A percentile compares a stretch with the other conserved stretches of the same genome.
These are phyloP conservation scores for Chenopodium quinoa DNA, from an alignment of 148 eudicot species.

Conservation along the genomic window DNA sequence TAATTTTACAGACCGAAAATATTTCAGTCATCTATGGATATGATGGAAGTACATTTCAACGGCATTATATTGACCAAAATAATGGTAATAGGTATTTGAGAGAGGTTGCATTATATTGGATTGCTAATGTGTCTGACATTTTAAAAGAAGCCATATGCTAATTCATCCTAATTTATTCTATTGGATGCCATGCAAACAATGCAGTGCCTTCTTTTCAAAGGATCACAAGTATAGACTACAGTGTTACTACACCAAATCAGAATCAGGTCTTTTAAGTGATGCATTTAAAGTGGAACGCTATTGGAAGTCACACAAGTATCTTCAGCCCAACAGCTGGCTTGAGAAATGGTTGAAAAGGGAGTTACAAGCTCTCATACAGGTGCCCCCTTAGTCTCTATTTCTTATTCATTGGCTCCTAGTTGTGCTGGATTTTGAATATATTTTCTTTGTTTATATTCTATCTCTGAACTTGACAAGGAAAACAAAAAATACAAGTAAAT, in stretches of 20 bases:
- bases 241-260: slow-evolving; percentile 68
- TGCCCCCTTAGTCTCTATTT: slow-evolving; percentile 14
- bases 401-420: neutral
- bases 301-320: slow-evolving; percentile 75
- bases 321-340: slow-evolving; percentile 58
- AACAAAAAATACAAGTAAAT: too few species aligned
- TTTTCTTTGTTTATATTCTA: too few species aligned
- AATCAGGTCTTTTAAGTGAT: slow-evolving; percentile 52
- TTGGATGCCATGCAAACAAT: slow-evolving; percentile 38
- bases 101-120: slow-evolving; percentile 17
- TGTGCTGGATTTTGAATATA: neutral
- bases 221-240: slow-evolving; percentile 77
- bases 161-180: neutral
- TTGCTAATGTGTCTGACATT: neutral
- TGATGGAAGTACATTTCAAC: slow-evolving; percentile 59
- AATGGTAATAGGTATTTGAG: slow-evolving; percentile 43
- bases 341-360: slow-evolving; percentile 80
- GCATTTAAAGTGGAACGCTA: slow-evolving; percentile 49
- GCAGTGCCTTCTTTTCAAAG: slow-evolving; percentile 66
- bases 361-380: slow-evolving; percentile 86
- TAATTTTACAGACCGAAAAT: slow-evolving; percentile 55
- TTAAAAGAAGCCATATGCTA: neutral
- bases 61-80: slow-evolving; percentile 52
- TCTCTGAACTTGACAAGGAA: too few species aligned
- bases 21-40: slow-evolving; percentile 63